Conservation (phyloP, 75 land plant species). For the Cupressus sempervirens region DNA sequence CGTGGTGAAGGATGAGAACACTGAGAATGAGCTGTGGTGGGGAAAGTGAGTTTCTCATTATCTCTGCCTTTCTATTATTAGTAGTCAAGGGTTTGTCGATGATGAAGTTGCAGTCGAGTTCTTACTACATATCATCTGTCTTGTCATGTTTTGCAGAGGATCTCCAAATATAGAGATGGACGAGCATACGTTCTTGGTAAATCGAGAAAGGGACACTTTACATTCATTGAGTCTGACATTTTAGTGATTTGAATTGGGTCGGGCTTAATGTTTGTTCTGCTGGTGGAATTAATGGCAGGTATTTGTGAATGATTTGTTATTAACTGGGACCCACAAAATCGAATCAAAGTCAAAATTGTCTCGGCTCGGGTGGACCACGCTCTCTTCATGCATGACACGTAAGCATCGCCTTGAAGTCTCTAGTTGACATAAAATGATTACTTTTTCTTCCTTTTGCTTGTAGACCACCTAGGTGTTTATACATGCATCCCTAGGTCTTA, state of each 20-base stretch:
- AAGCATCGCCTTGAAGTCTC: conserved; percentile 17
- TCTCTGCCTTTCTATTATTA: neutral
- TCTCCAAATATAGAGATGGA: conserved; percentile 99
- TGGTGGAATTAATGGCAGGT: conserved; percentile 42
- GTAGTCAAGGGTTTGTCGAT: neutral
- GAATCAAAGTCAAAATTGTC: conserved; percentile 90
- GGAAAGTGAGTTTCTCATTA: conserved; percentile 59
- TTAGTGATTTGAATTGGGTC: too few species aligned
- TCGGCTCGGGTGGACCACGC: conserved; percentile 97
- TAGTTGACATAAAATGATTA: neutral
- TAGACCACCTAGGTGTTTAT: neutral
- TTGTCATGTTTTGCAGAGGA: conserved; percentile 43
- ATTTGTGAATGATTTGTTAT: conserved; percentile 91
- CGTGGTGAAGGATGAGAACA: conserved; percentile 72
- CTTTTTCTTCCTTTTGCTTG: neutral
- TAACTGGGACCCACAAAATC: conserved; percentile 96
- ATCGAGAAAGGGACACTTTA: conserved; percentile 67
- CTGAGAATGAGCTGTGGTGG: conserved; percentile 85
- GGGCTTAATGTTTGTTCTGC: neutral
- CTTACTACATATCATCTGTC: neutral
- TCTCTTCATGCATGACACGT: conserved; percentile 99
- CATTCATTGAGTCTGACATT: neutral
- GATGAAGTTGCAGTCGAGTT: neutral
- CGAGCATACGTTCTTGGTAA: conserved; percentile 92
- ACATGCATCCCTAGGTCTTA: neutral